A percentile compares a stretch with the other conserved stretches of the same genome.
phyloP scores from a whole-genome alignment of 1,284 basidiomycete species.

The Leucoagaricus sp. region DNA sequence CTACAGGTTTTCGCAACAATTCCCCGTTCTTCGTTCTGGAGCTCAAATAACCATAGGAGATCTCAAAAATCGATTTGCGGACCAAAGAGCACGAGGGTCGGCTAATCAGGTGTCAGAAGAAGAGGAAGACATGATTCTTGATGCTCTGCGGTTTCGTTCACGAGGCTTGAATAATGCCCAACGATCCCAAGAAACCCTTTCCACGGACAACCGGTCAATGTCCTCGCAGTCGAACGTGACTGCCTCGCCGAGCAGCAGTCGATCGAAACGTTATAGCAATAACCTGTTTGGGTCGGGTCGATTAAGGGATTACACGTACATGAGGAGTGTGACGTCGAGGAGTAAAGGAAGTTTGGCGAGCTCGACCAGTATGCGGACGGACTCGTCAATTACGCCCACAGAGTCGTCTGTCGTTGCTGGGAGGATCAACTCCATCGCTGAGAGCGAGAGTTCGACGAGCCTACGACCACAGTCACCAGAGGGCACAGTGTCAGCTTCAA shows the following conservation, averaged over 20 bases:
- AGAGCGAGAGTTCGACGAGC: conserved; percentile 28
- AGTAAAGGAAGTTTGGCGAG: conserved; percentile 29
- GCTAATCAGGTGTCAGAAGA: conserved; percentile 71
- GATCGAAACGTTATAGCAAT: conserved; percentile 73
- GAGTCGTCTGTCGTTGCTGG: conserved; percentile 34
- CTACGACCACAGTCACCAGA: conserved; percentile 58
- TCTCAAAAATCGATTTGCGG: conserved; percentile 65
- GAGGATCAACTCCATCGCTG: conserved; percentile 44
- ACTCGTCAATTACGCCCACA: conserved; percentile 52
- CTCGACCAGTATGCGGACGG: conserved; percentile 41
- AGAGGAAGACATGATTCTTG: conserved; percentile 81
- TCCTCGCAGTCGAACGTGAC: conserved; percentile 44
- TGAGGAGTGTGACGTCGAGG: conserved; percentile 52
- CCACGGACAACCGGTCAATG: conserved; percentile 34
- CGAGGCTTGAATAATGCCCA: conserved; percentile 31
- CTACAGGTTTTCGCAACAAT: conserved; percentile 73
- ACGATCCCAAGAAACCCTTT: conserved; percentile 38
- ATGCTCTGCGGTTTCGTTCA: conserved; percentile 61
- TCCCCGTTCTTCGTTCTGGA: conserved; percentile 74
- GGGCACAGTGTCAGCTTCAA: conserved; percentile 33
- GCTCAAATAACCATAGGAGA: conserved; percentile 64
- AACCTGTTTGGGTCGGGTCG: conserved; percentile 81
- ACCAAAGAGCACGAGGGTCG: conserved; percentile 70
- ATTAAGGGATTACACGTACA: conserved; percentile 70
- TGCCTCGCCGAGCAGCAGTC: conserved; percentile 44